A percentile compares a stretch with the other conserved stretches of the same genome.
phyloP scores from a whole-genome alignment of 768 basidiomycete species.

The Strobilomyces dryophilus region DNA sequence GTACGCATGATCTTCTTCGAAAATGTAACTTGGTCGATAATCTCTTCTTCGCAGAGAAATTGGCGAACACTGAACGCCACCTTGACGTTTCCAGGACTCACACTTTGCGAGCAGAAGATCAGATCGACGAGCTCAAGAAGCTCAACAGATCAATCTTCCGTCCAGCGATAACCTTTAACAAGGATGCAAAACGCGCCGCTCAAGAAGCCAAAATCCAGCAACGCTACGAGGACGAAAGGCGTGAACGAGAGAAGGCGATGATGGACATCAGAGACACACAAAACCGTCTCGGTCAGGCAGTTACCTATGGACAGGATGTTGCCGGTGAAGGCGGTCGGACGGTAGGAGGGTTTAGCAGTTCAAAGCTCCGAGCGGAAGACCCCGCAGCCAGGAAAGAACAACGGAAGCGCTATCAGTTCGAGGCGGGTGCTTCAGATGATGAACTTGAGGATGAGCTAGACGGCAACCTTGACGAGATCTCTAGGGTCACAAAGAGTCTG shows the following conservation, averaged over 20 bases:
- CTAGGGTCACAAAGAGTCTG: constrained; percentile 69
- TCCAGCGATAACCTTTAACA: constrained; percentile 90
- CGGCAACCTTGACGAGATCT: constrained; percentile 84
- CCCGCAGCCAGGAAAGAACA: constrained; percentile 60
- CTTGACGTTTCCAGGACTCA: constrained; percentile 90
- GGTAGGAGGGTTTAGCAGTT: constrained; percentile 34
- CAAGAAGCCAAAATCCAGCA: constrained; percentile 79
- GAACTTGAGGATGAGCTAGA: constrained; percentile 94
- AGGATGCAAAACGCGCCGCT: constrained; percentile 82
- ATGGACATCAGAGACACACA: constrained; percentile 84
- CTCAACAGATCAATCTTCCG: constrained; percentile 94
- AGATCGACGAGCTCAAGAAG: constrained; percentile 88
- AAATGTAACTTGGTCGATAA: not conserved
- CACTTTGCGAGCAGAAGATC: constrained; percentile 85
- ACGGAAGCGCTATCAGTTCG: constrained; percentile 86
- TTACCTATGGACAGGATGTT: constrained; percentile 51
- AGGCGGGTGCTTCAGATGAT: constrained; percentile 85
- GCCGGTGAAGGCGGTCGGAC: constrained; percentile 40
- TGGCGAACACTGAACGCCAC: constrained; percentile 94
- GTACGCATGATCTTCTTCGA: constrained; percentile 39
- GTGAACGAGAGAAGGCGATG: constrained; percentile 81
- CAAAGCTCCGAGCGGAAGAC: constrained; percentile 44
- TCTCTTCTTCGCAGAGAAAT: constrained; percentile 49
- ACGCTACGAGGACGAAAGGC: constrained; percentile 84
- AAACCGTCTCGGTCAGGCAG: constrained; percentile 74